Base-by-base conservation (phyloP, 23 red algal genomes). In the Gracilaria vermiculophylla region DNA sequence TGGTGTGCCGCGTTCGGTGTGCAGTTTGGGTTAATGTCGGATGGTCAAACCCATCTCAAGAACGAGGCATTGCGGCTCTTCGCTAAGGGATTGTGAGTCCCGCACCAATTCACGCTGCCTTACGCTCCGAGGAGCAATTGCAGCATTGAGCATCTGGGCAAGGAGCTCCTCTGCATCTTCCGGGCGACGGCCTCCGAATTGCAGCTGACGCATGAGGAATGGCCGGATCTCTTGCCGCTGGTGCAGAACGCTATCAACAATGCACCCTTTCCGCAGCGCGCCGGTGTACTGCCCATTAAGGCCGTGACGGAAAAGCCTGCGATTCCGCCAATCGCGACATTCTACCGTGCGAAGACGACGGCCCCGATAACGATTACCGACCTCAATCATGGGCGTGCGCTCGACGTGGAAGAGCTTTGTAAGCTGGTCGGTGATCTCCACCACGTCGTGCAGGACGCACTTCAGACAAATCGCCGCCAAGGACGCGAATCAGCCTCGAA, bases 211-310 rank as follows among this genome's bases (percentile, higher is more conserved):
- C 7, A 9, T 24, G n/a, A 50, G 28, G 36, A 53, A 5, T 79
- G 75, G 75, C 75, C 75, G 16, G 16, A 3, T 48, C 17, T 79
- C 16, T 7, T 79, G 23, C 75, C 75, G 6, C 44, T 79, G 3
- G 49, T 79, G 3, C 75, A 79, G 25, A 13, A 5, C 41, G 75
- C 44, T 5, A 8, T 79, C 12, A 79, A 79, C 41, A 52, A 79
- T 48, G 17, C 75, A 25, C 23, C 31, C 11, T 45, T 11, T 5
- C 31, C 31, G 23, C 33, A 36, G 25, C 58, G 25, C 58, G 6
- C 7, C 5, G 15, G 15, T 14, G 5, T 29, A 8, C 6, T 14
- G 10, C 58, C 58, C 5, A 14, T 29, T 5, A 29, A 5, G 5
- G 14, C 14, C 25, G 5, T 64, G 7, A 36, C 28, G 5, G 58